A percentile compares a stretch with the other conserved stretches of the same genome.
Conservation (phyloP, 208 protist genomes). For the Trypanosoma scelopori region DNA sequence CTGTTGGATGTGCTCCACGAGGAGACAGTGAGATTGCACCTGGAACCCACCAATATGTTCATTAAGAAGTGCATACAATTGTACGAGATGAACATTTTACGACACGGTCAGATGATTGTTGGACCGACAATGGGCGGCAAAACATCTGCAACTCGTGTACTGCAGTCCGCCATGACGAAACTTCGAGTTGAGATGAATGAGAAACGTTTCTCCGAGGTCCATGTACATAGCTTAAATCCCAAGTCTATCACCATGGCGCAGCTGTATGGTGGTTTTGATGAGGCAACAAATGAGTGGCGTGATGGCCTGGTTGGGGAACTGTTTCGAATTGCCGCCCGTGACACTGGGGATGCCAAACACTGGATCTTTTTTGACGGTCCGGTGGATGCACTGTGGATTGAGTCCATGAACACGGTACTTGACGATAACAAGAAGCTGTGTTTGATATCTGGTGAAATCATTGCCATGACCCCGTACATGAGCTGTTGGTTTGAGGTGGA, state of each 20-base stretch:
- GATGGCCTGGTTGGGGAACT: slow-evolving; percentile 95
- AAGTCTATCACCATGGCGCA: slow-evolving; percentile 98
- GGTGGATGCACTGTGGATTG: slow-evolving; percentile 95
- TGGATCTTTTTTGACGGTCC: slow-evolving; percentile 98
- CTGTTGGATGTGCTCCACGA: slow-evolving; percentile 81
- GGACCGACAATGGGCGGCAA: slow-evolving; percentile 97
- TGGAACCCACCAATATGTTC: slow-evolving; percentile 96
- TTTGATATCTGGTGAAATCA: slow-evolving; percentile 95
- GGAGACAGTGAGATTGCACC: slow-evolving; percentile 57
- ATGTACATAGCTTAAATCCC: slow-evolving; percentile 93
- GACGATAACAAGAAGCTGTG: slow-evolving; percentile 97
- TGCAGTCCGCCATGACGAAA: slow-evolving; percentile 87
- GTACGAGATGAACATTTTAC: slow-evolving; percentile 97
- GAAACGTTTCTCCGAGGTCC: slow-evolving; percentile 81
- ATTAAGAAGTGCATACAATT: slow-evolving; percentile 97
- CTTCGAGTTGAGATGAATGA: slow-evolving; percentile 66
- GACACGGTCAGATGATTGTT: slow-evolving; percentile 98
- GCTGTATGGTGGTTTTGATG: slow-evolving; percentile 96
- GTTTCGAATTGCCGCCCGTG: slow-evolving; percentile 88
- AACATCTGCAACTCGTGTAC: slow-evolving; percentile 81
- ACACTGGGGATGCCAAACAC: slow-evolving; percentile 84
- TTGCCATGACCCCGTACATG: slow-evolving; percentile 94
- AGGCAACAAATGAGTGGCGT: slow-evolving; percentile 95
- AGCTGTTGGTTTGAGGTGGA: slow-evolving; percentile 98
- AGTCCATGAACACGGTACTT: slow-evolving; percentile 95